Base-by-base conservation (phyloP, 2,329 filamentous ascomycete genomes). In the Colletotrichum sp. region DNA sequence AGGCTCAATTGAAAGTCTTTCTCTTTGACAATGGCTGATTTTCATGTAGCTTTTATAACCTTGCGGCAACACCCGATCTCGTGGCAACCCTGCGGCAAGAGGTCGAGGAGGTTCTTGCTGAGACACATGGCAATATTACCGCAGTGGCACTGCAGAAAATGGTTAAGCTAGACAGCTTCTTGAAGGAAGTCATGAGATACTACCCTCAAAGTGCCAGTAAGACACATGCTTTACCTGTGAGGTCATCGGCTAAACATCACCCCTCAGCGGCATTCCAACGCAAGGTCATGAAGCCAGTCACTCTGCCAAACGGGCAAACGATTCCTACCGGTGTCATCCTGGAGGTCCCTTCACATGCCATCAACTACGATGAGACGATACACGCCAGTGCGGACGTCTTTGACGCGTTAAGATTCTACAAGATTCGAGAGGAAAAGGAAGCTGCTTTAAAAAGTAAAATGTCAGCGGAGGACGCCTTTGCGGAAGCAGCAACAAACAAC, bases 221-320 rank as follows among this genome's bases (percentile, higher is more conserved):
- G 64, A 28, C 10, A n/a, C 3, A 55, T 32, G n/a, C 43, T n/a
- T 16, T 0, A 24, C 13, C 9, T 16, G 3, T 87, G 39, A 87
- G 89, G 81, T 87, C 88, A 6, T 66, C 87, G 18, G 10, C 43
- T 48, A 21, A 48, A 48, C 3, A 48, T 4, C 43, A 21, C n/a
- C 43, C 6, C 9, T 6, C 28, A 84, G 85, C 84, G 1, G 86
- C 88, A 5, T 90, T 91, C 80, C 80, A 81, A 39, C 88, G 89
- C 77, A 89, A 88, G 77, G 88, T 90, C 10, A 82, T 88, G 55
- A 85, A 87, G 77, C 82, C 86, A 8, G 85, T 91, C 78, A 86
- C 85, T 7, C 87, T 91, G 4, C 90, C 89, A 66, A 89, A 89
- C 79, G 90, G 90, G 26, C 87, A 90, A 60, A 84, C 85, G 43